Base-by-base conservation (phyloP, 2,329 filamentous ascomycete genomes). In the Aspergillus eucalypticola region DNA sequence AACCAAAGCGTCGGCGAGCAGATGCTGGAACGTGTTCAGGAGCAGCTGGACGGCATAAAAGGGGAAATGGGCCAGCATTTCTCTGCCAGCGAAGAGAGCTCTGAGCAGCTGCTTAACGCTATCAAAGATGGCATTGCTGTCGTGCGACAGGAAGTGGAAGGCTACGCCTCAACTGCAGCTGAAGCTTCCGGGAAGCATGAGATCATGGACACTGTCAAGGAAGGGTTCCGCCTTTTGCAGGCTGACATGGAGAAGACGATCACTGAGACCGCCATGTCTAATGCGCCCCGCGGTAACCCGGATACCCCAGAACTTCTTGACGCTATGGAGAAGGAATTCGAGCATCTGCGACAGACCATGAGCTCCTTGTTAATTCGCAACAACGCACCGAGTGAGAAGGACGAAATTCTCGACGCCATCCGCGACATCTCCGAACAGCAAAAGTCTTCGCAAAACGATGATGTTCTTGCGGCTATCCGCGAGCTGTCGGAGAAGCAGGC, bases 71-170 rank as follows among this genome's bases (percentile, higher is more conserved):
- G 93, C 73, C 86, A 94, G 68, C 94, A 92, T 66, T 88, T 91
- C 19, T 86, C 90, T 3, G 88, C 90, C 63, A 91, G 88, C 67
- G 91, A 90, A 42, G 85, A 88, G 60, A 91, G 95, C 71, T 94
- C 92, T 0, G 92, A 96, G 73, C 91, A 96, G 73, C 88, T 96
- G 11, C 81, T 97, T 4, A 91, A 95, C 73, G 90, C 92, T 0
- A 88, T 96, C 46, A 94, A 92, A 67, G 91, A 96, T 71, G 92
- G 92, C 0, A 83, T 96, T 13, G 92, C 96, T 66, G 88, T 86
- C 66, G 84, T 98, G 6, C 88, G 92, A 10, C 79, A 81, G 11
- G 90, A 96, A 60, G 90, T 98, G 57, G 91, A 96, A 71, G 82
- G 81, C 46, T 96, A 96, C 66, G 87, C 95, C 60, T 88, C 93